Base-by-base conservation (phyloP, 208 protist genomes). In the Leishmania martiniquensis region DNA sequence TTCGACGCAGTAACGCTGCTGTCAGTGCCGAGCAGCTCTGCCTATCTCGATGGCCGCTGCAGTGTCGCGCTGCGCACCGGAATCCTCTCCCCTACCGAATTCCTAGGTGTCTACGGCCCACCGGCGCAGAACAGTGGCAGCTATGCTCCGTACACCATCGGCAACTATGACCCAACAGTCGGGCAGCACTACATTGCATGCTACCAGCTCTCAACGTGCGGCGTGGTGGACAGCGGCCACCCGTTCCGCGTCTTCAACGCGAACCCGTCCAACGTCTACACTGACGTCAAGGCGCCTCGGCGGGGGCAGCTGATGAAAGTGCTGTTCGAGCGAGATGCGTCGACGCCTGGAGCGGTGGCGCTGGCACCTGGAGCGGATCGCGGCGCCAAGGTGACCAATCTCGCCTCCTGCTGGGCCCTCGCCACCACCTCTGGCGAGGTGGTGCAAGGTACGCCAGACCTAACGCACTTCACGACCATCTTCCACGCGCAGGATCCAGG, bases 281-380 rank as follows among this genome's bases (percentile, higher is more conserved):
- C 89, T 2, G 80, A 57, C 54, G 81, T 86, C 54, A 9, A 75
- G 9, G 0, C 32, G 20, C 91, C 93, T 17, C 90, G 95, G 32
- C 87, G 90, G 45, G 95, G 93, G 22, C 95, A 98, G 82, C 81
- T 98, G 49, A 65, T 98, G 51, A 51, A 76, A 32, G 85, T 96
- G 34, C 65, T 72, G 68, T 98, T 93, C 80, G 34, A 44, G 7
- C 86, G 91, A 17, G 90, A 93, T 75, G 78, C 69, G 32, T 81
- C 85, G 10, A 76, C 89, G 44, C 55, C 72, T 55, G 76, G 69
- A 52, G 70, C 89, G 5, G 52, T 72, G 20, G 68, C 68, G n/a
- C 82, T 98, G 29, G 88, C 87, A 44, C 92, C 94, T 1, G 87
- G 82, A 57, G 74, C 52, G 45, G 94, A 98, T 75, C 87, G 86